phyloP scores from a whole-genome alignment of 192 early-diverging fungal genomes.

The Cladochytrium replicatum region DNA sequence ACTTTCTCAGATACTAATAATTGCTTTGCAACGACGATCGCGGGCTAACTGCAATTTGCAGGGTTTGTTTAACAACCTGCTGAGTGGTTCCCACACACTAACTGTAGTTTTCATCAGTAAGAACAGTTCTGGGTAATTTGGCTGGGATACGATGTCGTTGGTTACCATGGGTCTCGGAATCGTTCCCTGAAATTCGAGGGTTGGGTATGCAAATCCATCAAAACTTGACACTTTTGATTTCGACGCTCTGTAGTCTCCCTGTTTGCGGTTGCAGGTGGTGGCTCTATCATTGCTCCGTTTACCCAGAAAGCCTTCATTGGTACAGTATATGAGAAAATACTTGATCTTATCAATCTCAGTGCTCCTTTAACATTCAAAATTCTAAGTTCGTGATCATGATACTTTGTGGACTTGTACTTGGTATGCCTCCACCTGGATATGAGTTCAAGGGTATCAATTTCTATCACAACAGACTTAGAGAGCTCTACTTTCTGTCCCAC shows the following conservation, averaged over 20 bases:
- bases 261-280: conserved; percentile 70
- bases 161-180: conserved; percentile 60
- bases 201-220: too few relatives aligned
- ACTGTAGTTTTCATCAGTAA: conserved; percentile 28
- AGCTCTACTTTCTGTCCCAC: too few relatives aligned
- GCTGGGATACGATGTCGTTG: conserved; percentile 62
- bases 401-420: conserved; percentile 12
- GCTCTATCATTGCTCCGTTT: conserved; percentile 58
- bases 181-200: conserved; percentile 65
- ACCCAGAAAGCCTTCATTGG: conserved; percentile 44
- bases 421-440: conserved; percentile 48
- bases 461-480: too few relatives aligned
- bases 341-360: conserved; percentile 18
- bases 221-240: too few relatives aligned
- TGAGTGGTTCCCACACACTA: too few relatives aligned
- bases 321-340: conserved; percentile 16
- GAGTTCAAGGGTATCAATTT: conserved; percentile 52
- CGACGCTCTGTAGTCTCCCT: too few relatives aligned
- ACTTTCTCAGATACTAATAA: conserved; percentile 69
- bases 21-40: too few relatives aligned
- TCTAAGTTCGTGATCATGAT: conserved; percentile 53
- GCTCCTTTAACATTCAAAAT: conserved; percentile 55
- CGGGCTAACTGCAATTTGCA: too few relatives aligned
- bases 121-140: conserved; percentile 51
- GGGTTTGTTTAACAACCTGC: too few relatives aligned